phyloP scores from a whole-genome alignment of 768 basidiomycete genomes.

The Mycena polygramma region DNA sequence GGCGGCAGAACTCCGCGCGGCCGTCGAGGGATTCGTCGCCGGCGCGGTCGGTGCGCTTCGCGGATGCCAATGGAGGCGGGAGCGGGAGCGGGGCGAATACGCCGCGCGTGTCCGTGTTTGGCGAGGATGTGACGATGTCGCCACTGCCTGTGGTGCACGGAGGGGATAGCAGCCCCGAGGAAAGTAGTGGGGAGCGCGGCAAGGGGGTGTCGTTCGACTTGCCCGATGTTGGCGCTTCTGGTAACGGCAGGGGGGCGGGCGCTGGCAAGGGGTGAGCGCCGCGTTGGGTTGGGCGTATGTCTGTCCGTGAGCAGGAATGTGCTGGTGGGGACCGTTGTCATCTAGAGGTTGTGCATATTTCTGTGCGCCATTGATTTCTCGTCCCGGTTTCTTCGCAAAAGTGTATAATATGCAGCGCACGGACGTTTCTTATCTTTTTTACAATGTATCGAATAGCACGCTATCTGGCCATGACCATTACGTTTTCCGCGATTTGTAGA shows the following conservation, averaged over 20 bases:
- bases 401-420: slow-evolving; percentile 14
- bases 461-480: neutral
- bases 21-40: slow-evolving; percentile 44
- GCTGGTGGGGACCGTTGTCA: neutral
- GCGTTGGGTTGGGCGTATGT: neutral
- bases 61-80: slow-evolving; percentile 30
- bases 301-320: neutral
- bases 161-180: neutral
- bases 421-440: slow-evolving; percentile 2
- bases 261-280: slow-evolving; percentile 13
- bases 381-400: slow-evolving; percentile 7
- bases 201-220: slow-evolving; percentile 26
- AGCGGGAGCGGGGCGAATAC: slow-evolving; percentile 37
- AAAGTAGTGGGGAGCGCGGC: neutral
- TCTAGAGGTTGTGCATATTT: slow-evolving; percentile 6
- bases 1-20: slow-evolving; percentile 20
- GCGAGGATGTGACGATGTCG: slow-evolving; percentile 18
- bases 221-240: neutral
- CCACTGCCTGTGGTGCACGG: neutral
- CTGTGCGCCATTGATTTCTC: neutral
- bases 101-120: slow-evolving; percentile 29
- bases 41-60: slow-evolving; percentile 47
- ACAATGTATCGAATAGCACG: slow-evolving; percentile 13
- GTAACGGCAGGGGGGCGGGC: neutral
- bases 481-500: neutral